Conservation (phyloP, 345 rosid genomes). For the Atalantia buxifolia region DNA sequence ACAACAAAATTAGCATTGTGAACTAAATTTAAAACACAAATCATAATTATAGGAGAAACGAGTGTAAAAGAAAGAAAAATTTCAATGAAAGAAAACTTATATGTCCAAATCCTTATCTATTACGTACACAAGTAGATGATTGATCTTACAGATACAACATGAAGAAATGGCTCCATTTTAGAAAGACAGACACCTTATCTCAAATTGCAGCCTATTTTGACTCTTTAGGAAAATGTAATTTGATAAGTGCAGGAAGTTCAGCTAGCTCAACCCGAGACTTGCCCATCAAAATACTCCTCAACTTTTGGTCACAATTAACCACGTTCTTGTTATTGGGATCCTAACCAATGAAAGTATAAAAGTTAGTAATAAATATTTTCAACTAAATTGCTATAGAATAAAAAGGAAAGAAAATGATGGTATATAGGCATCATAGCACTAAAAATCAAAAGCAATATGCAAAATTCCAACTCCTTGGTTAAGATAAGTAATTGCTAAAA, state of each 20-base stretch:
- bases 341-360: constrained; percentile 29
- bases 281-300: constrained; percentile 69
- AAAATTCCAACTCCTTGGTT: neutral
- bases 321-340: constrained; percentile 79
- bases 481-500: neutral
- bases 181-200: neutral
- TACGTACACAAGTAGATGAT: constrained; percentile 6
- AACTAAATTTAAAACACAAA: neutral
- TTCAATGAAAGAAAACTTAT: neutral
- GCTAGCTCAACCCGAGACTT: constrained; percentile 72
- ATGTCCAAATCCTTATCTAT: neutral
- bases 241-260: constrained; percentile 82
- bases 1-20: neutral
- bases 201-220: constrained; percentile 40
- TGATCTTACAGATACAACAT: neutral
- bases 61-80: neutral
- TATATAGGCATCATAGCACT: neutral
- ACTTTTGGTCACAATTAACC: constrained; percentile 75
- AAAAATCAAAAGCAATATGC: neutral
- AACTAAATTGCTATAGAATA: neutral
- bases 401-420: neutral
- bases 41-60: neutral
- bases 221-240: constrained; percentile 73
- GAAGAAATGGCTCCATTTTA: neutral
- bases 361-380: neutral